Evolutionary conservation across 441 rosid genomes (phyloP).

Genomic region (Biscutella laevigata): DNA sequence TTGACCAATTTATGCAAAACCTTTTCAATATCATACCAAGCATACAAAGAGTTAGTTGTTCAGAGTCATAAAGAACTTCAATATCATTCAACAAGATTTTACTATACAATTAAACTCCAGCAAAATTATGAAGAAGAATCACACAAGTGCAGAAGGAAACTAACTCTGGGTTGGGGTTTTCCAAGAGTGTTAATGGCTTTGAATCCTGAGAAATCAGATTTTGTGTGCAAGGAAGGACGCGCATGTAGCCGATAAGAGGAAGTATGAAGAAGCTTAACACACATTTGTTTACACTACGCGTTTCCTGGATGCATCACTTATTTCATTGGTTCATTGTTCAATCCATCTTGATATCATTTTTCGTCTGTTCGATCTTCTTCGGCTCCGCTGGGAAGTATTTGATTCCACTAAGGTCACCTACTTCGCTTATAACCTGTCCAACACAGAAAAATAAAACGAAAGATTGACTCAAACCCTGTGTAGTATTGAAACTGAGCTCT

Average conservation of each 20-base stretch:
- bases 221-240: no score
- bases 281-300: no score
- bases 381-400: conserved; percentile 82
- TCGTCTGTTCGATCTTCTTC: conserved; percentile 36
- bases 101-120: background rate
- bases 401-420: conserved; percentile 67
- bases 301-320: background rate
- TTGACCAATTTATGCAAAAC: conserved; percentile 17
- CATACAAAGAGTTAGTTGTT: background rate
- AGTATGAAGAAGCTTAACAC: no score
- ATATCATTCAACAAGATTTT: background rate
- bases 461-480: background rate
- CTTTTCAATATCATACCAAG: background rate
- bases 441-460: background rate
- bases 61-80: background rate
- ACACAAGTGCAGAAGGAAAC: background rate
- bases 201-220: background rate
- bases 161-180: background rate
- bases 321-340: conserved; percentile 15
- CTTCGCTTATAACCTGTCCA: conserved; percentile 60
- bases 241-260: no score
- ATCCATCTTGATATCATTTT: conserved; percentile 34
- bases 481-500: background rate
- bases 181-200: background rate
- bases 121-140: background rate